Base-by-base conservation (phyloP, 139 green algal species). In the Coccomyxa sp. region DNA sequence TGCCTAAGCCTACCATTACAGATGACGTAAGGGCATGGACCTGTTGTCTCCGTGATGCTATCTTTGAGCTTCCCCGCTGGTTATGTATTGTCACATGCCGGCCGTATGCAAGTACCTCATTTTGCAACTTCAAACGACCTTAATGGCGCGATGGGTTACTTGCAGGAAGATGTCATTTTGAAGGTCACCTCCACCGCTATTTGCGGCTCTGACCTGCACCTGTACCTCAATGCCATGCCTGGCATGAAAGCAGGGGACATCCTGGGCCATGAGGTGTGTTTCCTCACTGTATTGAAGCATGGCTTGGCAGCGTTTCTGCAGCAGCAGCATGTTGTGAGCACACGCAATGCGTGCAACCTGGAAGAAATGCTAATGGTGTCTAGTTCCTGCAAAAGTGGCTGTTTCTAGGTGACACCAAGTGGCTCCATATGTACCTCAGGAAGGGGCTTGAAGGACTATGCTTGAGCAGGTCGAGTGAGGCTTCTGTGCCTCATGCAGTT, bases 141-240 rank as follows among this genome's bases (percentile, higher is more conserved):
- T n/a, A n/a, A n/a, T n/a, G n/a, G n/a, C n/a, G n/a, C n/a, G n/a
- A n/a, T n/a, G n/a, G n/a, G n/a, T n/a, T n/a, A 69, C 7, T 35
- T 83, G 74, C 88, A 92, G 86, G 8, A 81, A 27, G 91, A 95
- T 74, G 89, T 86, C 0, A 78, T 95, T 16, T 35, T 95, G 2
- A 84, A 76, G 2, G 81, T 95, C 0, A 93, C 91, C 0, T 79
- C 80, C 55, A 90, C 88, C 14, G 84, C 81, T 55, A 94, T 95
- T 77, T 95, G 91, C 76, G 91, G 91, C 35, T 86, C 72, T 12
- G 91, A 95, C 78, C 86, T 95, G 70, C 91, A 95, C 79, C 73
- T 95, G 40, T 95, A 90, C 73, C 24, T 85, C 24, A 80, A 79
- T 18, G 78, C 68, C n/a, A 92, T 92, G 84, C 86, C 89, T 27